Evolutionary conservation across 1,139 yeast species (phyloP).

Genomic region (Oligophagozyma castellii): DNA sequence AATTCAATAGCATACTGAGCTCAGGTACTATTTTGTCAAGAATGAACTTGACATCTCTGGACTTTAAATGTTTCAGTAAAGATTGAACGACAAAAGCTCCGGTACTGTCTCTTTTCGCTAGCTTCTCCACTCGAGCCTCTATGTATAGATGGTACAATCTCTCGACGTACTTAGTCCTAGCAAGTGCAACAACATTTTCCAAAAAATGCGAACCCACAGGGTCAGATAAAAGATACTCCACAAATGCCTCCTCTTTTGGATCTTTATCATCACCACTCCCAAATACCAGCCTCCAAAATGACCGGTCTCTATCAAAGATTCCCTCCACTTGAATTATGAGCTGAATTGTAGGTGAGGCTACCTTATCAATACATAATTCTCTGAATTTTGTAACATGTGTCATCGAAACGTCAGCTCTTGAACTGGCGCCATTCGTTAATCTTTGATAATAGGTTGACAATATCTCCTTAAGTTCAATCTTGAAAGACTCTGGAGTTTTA

Average conservation of each 20-base stretch:
- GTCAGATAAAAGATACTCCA: constrained; percentile 73
- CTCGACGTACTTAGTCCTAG: constrained; percentile 54
- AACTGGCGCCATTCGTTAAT: constrained; percentile 26
- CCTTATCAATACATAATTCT: constrained; percentile 60
- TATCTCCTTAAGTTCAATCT: constrained; percentile 40
- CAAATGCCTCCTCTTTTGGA: constrained; percentile 61
- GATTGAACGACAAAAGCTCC: constrained; percentile 77
- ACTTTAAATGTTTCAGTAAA: constrained; percentile 45
- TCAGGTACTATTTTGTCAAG: constrained; percentile 61
- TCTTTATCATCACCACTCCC: constrained; percentile 35
- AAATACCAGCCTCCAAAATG: constrained; percentile 45
- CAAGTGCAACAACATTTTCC: constrained; percentile 53
- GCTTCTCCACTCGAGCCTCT: constrained; percentile 54
- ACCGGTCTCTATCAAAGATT: constrained; percentile 53
- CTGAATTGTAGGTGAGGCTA: constrained; percentile 84
- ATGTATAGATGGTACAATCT: constrained; percentile 61
- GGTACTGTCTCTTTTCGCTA: constrained; percentile 66
- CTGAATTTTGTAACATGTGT: constrained; percentile 35
- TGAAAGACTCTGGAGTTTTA: constrained; percentile 64
- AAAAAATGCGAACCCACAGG: constrained; percentile 86
- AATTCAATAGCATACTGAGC: constrained; percentile 45
- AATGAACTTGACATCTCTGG: constrained; percentile 46
- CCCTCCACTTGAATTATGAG: constrained; percentile 74
- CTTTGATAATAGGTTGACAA: constrained; percentile 27
- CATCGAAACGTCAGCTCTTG: constrained; percentile 20